Conservation (phyloP, 2,329 filamentous ascomycete species). For the Xylaria digitata region DNA sequence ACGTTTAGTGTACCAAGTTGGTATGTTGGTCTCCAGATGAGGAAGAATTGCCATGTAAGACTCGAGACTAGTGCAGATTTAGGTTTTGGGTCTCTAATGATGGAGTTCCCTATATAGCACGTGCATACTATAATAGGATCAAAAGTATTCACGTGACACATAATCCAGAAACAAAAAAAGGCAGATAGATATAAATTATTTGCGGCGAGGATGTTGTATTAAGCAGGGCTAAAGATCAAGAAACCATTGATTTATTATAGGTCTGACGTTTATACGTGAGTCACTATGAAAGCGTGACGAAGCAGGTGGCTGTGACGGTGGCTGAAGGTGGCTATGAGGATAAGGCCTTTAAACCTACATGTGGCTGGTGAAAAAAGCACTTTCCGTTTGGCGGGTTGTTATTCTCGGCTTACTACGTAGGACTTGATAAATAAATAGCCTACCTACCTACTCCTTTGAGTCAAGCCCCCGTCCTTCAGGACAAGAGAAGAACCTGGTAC, state of each 20-base stretch:
- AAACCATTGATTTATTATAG: neutral
- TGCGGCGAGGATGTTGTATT: too few relatives aligned
- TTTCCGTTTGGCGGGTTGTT: neutral
- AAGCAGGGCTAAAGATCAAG: neutral
- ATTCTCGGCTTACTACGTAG: too few relatives aligned
- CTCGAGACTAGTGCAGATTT: neutral
- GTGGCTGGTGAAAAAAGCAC: neutral
- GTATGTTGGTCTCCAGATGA: neutral
- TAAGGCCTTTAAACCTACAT: neutral
- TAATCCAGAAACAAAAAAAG: neutral
- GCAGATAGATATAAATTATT: too few relatives aligned
- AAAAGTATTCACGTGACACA: neutral
- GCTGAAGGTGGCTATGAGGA: too few relatives aligned
- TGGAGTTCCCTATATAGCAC: neutral
- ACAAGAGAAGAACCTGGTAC: too few relatives aligned
- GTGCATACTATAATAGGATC: neutral
- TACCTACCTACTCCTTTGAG: too few relatives aligned
- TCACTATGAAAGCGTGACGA: neutral
- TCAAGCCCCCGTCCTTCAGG: too few relatives aligned
- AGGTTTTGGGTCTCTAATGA: neutral
- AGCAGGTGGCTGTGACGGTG: too few relatives aligned
- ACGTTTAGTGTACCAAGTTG: constrained; percentile 3
- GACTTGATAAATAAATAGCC: too few relatives aligned
- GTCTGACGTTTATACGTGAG: neutral
- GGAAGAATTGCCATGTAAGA: constrained; percentile 4